A percentile compares a stretch with the other conserved stretches of the same genome.
Evolutionary conservation across 768 basidiomycete genomes (phyloP).

Genomic region (Mycena alexandri): DNA sequence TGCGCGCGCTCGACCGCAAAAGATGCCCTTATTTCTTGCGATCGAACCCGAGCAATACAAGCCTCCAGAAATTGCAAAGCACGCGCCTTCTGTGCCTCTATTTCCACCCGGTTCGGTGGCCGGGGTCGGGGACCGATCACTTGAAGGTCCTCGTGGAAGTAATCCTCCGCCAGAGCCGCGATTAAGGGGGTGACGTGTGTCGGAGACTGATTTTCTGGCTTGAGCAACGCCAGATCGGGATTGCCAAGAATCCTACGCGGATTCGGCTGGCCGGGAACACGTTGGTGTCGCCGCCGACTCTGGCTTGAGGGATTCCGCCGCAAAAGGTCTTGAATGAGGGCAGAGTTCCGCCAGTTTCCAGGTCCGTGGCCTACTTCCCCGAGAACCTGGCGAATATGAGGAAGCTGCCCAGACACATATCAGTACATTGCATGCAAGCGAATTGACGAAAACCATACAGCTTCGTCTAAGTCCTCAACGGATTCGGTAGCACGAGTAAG

Average conservation of each 20-base stretch:
- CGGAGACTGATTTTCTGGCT: constrained; percentile 61
- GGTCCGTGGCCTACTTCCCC: constrained; percentile 7
- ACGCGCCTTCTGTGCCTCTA: constrained; percentile 44
- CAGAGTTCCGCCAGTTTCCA: not conserved
- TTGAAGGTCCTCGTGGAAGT: constrained; percentile 66
- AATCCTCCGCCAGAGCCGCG: constrained; percentile 59
- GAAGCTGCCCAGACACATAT: constrained; percentile 7
- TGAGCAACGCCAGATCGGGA: constrained; percentile 69
- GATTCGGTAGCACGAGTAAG: constrained; percentile 44
- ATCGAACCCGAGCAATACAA: constrained; percentile 42
- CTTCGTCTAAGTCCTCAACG: constrained; percentile 31
- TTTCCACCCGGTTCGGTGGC: constrained; percentile 42
- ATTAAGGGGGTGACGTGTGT: constrained; percentile 78
- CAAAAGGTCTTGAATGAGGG: constrained; percentile 32
- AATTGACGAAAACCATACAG: constrained; percentile 10
- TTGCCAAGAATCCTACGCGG: constrained; percentile 52
- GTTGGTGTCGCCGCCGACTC: constrained; percentile 7
- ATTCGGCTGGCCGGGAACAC: constrained; percentile 10
- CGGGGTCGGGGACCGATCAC: constrained; percentile 65
- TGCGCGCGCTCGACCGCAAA: constrained; percentile 24
- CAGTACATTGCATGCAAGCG: not conserved
- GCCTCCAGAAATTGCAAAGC: constrained; percentile 42
- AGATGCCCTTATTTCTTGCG: constrained; percentile 40
- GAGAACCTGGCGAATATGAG: constrained; percentile 25
- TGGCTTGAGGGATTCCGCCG: not conserved